phyloP scores from a whole-genome alignment of 345 rosid species.

The Microcos paniculata region DNA sequence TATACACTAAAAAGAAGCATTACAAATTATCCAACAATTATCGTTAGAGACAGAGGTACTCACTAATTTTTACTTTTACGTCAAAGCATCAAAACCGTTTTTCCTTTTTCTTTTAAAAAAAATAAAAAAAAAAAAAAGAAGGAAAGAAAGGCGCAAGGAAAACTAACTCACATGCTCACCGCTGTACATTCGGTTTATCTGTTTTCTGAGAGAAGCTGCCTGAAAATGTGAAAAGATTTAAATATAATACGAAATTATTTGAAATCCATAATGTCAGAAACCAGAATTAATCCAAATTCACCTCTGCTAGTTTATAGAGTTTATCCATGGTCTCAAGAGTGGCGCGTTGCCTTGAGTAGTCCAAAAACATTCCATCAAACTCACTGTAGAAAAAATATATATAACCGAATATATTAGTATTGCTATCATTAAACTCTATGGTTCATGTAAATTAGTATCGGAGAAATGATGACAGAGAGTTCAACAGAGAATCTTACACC shows the following conservation, averaged over 20 bases:
- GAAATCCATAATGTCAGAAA: slow-evolving; percentile 1
- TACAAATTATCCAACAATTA: neutral
- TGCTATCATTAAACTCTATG: neutral
- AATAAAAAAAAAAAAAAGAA: no score
- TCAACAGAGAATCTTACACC: slow-evolving; percentile 43
- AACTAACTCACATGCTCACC: slow-evolving; percentile 76
- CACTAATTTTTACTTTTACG: neutral
- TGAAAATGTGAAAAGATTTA: slow-evolving; percentile 27
- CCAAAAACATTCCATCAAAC: slow-evolving; percentile 70
- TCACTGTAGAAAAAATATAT: slow-evolving; percentile 42
- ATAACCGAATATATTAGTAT: neutral
- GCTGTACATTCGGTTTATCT: slow-evolving; percentile 69
- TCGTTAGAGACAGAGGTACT: neutral
- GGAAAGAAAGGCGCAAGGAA: neutral
- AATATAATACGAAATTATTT: neutral
- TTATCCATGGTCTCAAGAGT: slow-evolving; percentile 61
- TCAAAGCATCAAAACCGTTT: neutral
- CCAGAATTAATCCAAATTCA: slow-evolving; percentile 24
- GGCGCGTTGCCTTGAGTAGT: slow-evolving; percentile 79
- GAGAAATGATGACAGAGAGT: neutral
- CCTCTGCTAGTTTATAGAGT: slow-evolving; percentile 79
- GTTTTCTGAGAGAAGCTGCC: slow-evolving; percentile 74
- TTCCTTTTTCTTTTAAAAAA: neutral
- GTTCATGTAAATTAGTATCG: neutral
- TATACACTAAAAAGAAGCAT: neutral